Evolutionary conservation across 2,329 filamentous ascomycete species (phyloP).

Genomic region (Colletotrichum chlorophyti): DNA sequence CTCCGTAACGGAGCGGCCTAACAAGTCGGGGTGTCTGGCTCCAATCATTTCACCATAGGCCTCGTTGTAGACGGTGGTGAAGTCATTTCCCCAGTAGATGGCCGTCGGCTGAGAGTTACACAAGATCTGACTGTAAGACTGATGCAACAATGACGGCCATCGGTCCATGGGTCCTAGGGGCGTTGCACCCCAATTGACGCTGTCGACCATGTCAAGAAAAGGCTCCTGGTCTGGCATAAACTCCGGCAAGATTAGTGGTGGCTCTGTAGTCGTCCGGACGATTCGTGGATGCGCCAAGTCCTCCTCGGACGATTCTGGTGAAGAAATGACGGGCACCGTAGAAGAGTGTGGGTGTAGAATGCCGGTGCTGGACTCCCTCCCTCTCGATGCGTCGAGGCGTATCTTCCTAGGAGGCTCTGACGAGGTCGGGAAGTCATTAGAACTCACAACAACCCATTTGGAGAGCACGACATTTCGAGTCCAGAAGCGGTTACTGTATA

Average conservation of each 20-base stretch:
- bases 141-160: constrained; percentile 56
- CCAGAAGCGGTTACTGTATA: constrained; percentile 43
- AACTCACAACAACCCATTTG: constrained; percentile 47
- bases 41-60: constrained; percentile 69
- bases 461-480: constrained; percentile 42
- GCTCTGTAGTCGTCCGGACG: constrained; percentile 39
- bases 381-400: constrained; percentile 34
- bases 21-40: constrained; percentile 67
- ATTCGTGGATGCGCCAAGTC: constrained; percentile 31
- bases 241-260: constrained; percentile 40
- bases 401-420: constrained; percentile 41
- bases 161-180: constrained; percentile 52
- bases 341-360: constrained; percentile 6
- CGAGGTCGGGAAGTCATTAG: constrained; percentile 42
- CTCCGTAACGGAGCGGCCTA: constrained; percentile 65
- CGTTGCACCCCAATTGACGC: constrained; percentile 54
- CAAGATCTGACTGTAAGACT: constrained; percentile 50
- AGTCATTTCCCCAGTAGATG: constrained; percentile 69
- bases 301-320: constrained; percentile 7
- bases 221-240: constrained; percentile 44
- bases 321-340: neutral
- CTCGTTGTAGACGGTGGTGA: constrained; percentile 72
- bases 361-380: constrained; percentile 19
- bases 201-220: constrained; percentile 48
- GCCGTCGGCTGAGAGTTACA: constrained; percentile 57